phyloP scores from a whole-genome alignment of 2,329 filamentous ascomycete species.

The Fragosphaeria purpurea region DNA sequence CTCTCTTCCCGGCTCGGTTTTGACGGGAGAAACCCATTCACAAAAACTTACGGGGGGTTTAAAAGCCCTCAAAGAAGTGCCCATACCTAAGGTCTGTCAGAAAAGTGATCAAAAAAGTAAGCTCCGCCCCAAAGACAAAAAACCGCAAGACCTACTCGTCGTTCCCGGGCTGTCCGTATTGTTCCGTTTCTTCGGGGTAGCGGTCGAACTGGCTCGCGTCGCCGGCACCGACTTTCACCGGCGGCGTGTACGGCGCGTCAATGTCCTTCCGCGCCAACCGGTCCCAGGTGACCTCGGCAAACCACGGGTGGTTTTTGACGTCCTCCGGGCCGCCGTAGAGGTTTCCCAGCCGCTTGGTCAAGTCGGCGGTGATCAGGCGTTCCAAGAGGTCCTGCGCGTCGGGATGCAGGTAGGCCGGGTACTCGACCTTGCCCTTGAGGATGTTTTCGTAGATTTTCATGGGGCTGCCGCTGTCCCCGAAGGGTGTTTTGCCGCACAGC shows the following conservation, averaged over 20 bases:
- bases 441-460: constrained; percentile 99
- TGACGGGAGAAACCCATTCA: no score
- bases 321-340: constrained; percentile 82
- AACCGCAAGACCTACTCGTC: constrained; percentile 68
- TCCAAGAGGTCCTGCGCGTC: constrained; percentile 90
- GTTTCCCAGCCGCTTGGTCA: constrained; percentile 93
- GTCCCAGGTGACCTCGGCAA: constrained; percentile 96
- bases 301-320: constrained; percentile 94
- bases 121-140: no score
- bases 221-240: constrained; percentile 84
- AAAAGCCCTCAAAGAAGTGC: constrained; percentile 68
- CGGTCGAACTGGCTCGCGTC: constrained; percentile 97
- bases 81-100: constrained; percentile 44
- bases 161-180: constrained; percentile 67
- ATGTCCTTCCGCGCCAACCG: constrained; percentile 90
- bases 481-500: constrained; percentile 96
- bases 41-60: no score
- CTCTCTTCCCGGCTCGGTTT: no score
- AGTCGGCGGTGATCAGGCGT: constrained; percentile 84
- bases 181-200: constrained; percentile 93
- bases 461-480: constrained; percentile 95
- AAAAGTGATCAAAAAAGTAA: no score
- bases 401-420: constrained; percentile 87
- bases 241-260: constrained; percentile 93
- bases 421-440: constrained; percentile 89